Percentiles rank a stretch among this genome's conserved stretches.
phyloP scores from a whole-genome alignment of 148 eudicot genomes.

The Linanthus parryae region DNA sequence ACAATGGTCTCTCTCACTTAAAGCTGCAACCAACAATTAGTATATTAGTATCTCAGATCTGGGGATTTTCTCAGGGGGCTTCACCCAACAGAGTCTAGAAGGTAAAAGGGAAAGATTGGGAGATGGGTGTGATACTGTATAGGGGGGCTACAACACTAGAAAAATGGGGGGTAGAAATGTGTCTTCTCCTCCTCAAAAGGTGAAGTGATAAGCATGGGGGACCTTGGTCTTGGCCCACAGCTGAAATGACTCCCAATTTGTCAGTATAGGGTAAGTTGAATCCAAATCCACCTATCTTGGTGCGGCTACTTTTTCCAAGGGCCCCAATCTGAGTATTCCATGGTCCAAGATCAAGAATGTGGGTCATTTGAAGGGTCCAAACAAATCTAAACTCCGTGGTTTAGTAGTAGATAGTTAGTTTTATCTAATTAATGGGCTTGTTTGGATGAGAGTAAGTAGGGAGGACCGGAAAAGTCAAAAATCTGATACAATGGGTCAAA shows the following conservation, averaged over 20 bases:
- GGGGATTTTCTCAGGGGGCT: conserved; percentile 7
- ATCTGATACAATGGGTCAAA: too few species aligned
- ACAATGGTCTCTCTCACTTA: not conserved
- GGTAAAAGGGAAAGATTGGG: not conserved
- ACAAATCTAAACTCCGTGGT: too few species aligned
- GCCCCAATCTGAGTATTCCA: too few species aligned
- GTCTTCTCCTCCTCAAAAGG: too few species aligned
- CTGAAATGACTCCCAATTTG: conserved; percentile 5
- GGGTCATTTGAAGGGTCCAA: too few species aligned
- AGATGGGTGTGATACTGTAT: too few species aligned
- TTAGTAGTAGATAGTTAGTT: too few species aligned
- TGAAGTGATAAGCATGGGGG: too few species aligned
- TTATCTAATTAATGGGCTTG: too few species aligned
- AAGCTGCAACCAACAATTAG: conserved; percentile 11
- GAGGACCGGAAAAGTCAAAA: too few species aligned
- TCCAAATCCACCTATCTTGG: not conserved
- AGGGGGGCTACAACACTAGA: not conserved
- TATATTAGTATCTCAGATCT: not conserved
- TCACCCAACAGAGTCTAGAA: not conserved
- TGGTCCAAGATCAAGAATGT: too few species aligned
- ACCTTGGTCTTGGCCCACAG: conserved; percentile 1
- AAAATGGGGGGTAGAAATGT: conserved; percentile 9
- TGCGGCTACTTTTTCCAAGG: conserved; percentile 1
- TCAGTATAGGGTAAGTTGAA: conserved; percentile 7
- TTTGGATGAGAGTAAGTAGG: too few species aligned